A percentile compares a stretch with the other conserved stretches of the same genome.
phyloP scores from a whole-genome alignment of 768 basidiomycete genomes.

The Suillus ampliporus region DNA sequence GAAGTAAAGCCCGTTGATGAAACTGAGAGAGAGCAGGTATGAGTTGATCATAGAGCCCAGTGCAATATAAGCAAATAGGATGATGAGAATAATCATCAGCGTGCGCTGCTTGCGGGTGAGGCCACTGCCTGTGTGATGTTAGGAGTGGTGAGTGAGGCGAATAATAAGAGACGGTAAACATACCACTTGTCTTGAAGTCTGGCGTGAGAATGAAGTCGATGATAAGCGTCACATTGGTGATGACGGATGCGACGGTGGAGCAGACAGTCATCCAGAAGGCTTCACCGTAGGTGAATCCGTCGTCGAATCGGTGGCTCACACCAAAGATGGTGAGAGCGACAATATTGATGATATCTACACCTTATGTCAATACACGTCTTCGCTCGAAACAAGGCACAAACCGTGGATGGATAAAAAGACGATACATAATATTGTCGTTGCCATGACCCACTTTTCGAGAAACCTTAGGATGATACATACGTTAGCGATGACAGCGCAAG shows the following conservation, averaged over 20 bases:
- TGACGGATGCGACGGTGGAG: constrained; percentile 67
- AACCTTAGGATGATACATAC: constrained; percentile 71
- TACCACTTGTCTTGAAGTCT: constrained; percentile 70
- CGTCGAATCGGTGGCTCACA: constrained; percentile 60
- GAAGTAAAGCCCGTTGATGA: constrained; percentile 81
- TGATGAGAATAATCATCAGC: constrained; percentile 79
- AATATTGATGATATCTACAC: constrained; percentile 72
- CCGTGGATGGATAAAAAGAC: constrained; percentile 73
- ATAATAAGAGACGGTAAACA: constrained; percentile 18
- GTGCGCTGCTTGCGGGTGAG: constrained; percentile 80
- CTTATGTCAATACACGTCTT: not conserved
- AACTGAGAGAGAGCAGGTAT: constrained; percentile 55
- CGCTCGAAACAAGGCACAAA: constrained; percentile 35
- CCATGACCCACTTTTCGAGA: constrained; percentile 66
- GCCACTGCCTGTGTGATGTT: constrained; percentile 63
- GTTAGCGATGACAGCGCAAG: constrained; percentile 72
- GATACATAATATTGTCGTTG: constrained; percentile 69
- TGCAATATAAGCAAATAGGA: constrained; percentile 74
- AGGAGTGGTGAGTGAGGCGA: constrained; percentile 6
- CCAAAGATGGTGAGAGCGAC: constrained; percentile 64
- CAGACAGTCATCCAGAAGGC: constrained; percentile 82
- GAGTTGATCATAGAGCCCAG: constrained; percentile 69
- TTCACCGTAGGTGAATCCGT: constrained; percentile 73
- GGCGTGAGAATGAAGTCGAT: constrained; percentile 62
- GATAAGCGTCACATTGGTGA: constrained; percentile 72